Evolutionary conservation across 1,284 basidiomycete species (phyloP).

Genomic region (Singerocomus inundabilis): DNA sequence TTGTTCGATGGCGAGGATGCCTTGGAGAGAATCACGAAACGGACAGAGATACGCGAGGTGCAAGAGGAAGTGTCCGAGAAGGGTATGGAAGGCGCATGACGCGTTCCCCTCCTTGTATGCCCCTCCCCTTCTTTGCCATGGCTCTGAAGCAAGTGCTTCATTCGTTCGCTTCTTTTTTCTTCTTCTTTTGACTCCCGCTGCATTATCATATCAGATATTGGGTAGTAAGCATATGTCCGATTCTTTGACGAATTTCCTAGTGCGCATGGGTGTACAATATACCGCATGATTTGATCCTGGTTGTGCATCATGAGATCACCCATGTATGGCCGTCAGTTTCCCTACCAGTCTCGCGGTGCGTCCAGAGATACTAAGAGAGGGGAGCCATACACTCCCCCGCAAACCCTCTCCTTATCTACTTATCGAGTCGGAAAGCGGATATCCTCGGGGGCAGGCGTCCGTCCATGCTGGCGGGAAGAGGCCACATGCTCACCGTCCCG

Average conservation of each 20-base stretch:
- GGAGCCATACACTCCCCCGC: no score
- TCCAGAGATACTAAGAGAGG: no score
- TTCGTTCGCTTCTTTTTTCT: not conserved
- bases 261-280: not conserved
- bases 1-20: constrained; percentile 67
- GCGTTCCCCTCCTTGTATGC: not conserved
- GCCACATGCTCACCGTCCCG: no score
- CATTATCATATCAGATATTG: not conserved
- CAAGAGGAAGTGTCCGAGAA: constrained; percentile 38
- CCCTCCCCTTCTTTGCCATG: not conserved
- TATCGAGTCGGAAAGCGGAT: no score
- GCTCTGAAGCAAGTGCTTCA: not conserved
- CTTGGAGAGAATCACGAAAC: constrained; percentile 39
- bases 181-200: not conserved
- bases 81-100: constrained; percentile 15
- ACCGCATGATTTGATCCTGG: not conserved
- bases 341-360: not conserved
- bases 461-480: no score
- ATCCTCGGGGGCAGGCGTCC: no score
- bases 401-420: no score
- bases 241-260: not conserved
- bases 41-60: constrained; percentile 24
- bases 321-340: not conserved
- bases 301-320: not conserved
- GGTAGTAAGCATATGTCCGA: not conserved